Evolutionary conservation across 192 early-diverging fungal genomes (phyloP).

Genomic region (Cladochytrium replicatum): DNA sequence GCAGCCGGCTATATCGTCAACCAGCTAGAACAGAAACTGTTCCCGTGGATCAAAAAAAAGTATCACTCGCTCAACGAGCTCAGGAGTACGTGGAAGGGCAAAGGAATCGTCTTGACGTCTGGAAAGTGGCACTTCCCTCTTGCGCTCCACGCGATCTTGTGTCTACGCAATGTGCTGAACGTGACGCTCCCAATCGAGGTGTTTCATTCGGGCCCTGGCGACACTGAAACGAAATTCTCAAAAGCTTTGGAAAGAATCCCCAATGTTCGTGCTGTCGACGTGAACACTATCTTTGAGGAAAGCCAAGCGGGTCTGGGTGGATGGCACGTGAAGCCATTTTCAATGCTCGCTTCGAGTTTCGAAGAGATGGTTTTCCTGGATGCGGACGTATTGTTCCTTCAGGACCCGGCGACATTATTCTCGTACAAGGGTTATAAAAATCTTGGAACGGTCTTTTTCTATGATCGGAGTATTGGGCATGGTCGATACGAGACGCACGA

Average conservation of each 20-base stretch:
- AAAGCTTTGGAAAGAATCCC: conserved; percentile 16
- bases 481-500: conserved; percentile 2
- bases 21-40: too few relatives aligned
- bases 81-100: too few relatives aligned
- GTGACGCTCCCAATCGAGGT: conserved; percentile 48
- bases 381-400: conserved; percentile 57
- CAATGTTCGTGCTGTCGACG: conserved; percentile 13
- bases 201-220: conserved; percentile 34
- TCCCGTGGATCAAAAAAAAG: too few relatives aligned
- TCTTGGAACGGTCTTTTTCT: conserved; percentile 47
- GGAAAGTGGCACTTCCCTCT: conserved; percentile 5
- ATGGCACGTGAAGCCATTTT: conserved; percentile 64
- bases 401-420: conserved; percentile 45
- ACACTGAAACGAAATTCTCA: conserved; percentile 11
- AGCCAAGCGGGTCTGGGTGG: conserved; percentile 33
- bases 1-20: too few relatives aligned
- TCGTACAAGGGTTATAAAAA: conserved; percentile 24
- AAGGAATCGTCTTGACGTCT: not conserved
- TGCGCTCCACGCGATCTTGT: conserved; percentile 5
- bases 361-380: conserved; percentile 56
- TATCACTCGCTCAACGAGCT: too few relatives aligned
- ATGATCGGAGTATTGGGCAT: conserved; percentile 42
- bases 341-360: conserved; percentile 51
- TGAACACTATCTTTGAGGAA: conserved; percentile 26
- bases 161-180: conserved; percentile 16